Conservation (phyloP, 2,329 filamentous ascomycete species). For the Colletotrichum lindemuthianum region DNA sequence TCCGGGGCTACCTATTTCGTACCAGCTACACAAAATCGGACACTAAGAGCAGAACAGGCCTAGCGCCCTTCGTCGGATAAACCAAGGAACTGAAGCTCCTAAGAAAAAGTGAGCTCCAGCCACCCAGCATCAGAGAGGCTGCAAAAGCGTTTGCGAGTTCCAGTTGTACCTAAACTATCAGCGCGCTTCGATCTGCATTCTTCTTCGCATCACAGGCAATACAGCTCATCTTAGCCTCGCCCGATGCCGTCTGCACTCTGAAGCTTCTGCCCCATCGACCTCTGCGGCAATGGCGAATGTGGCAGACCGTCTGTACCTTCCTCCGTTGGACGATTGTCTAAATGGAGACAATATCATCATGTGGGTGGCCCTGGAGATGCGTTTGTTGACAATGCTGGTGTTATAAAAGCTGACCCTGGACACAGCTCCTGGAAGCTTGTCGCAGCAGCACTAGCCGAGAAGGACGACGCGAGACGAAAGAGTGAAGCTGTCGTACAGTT, state of each 20-base stretch:
- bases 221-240: conserved; percentile 33
- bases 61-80: conserved; percentile 22
- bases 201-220: conserved; percentile 44
- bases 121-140: conserved; percentile 31
- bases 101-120: conserved; percentile 34
- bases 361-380: conserved; percentile 61
- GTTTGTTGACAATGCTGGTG: conserved; percentile 14
- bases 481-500: conserved; percentile 71
- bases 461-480: conserved; percentile 63
- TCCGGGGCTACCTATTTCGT: conserved; percentile 35
- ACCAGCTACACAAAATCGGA: conserved; percentile 1
- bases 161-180: not conserved
- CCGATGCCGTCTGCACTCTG: conserved; percentile 36
- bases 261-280: conserved; percentile 35
- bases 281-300: conserved; percentile 75
- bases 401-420: conserved; percentile 22
- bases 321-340: conserved; percentile 86
- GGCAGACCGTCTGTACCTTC: conserved; percentile 79
- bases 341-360: conserved; percentile 82
- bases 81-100: conserved; percentile 30
- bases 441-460: conserved; percentile 66
- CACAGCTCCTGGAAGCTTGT: conserved; percentile 71
- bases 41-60: conserved; percentile 2
- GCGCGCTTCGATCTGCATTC: conserved; percentile 32
- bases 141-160: conserved; percentile 36